These are phyloP conservation scores for Litsea cubeba DNA, from an alignment of 164 flowering plant species.

Conservation along the genomic window DNA sequence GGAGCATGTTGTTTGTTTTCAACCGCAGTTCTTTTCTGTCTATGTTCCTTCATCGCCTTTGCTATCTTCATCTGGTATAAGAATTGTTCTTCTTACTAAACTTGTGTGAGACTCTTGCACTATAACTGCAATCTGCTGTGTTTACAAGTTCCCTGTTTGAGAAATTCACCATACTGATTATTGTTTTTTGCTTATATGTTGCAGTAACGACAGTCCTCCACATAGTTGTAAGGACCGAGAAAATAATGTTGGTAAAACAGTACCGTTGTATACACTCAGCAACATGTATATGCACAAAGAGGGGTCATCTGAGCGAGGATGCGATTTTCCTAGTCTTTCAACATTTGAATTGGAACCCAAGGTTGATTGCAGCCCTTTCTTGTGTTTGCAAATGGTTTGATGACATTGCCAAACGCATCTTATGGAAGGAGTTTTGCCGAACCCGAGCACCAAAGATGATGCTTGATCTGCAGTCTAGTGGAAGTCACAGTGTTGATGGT, in stretches of 20 bases:
- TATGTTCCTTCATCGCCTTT: too few species aligned
- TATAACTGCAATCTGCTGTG: too few species aligned
- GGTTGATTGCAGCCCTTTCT: constrained; percentile 71
- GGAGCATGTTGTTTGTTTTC: too few species aligned
- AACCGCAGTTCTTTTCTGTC: too few species aligned
- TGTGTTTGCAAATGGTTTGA: constrained; percentile 98
- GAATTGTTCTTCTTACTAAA: too few species aligned
- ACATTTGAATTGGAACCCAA: constrained; percentile 87
- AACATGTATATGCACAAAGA: constrained; percentile 78
- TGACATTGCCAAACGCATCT: constrained; percentile 81
- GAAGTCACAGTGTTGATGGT: constrained; percentile 91
- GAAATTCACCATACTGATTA: not conserved
- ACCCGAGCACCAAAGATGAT: constrained; percentile 95
- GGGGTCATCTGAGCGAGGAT: constrained; percentile 84
- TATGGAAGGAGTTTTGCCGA: constrained; percentile 93
- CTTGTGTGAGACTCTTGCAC: too few species aligned
- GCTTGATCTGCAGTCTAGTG: constrained; percentile 83
- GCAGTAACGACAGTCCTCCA: not conserved
- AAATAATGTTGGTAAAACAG: constrained; percentile 57
- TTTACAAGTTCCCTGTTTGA: too few species aligned
- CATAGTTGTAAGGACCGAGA: not conserved
- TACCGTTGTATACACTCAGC: constrained; percentile 92
- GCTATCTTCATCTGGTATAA: too few species aligned
- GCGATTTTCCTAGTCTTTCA: constrained; percentile 69
- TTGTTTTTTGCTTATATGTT: not conserved